These are phyloP conservation scores for Suillus ampliporus DNA, from an alignment of 768 basidiomycete genomes.

Conservation along the genomic window DNA sequence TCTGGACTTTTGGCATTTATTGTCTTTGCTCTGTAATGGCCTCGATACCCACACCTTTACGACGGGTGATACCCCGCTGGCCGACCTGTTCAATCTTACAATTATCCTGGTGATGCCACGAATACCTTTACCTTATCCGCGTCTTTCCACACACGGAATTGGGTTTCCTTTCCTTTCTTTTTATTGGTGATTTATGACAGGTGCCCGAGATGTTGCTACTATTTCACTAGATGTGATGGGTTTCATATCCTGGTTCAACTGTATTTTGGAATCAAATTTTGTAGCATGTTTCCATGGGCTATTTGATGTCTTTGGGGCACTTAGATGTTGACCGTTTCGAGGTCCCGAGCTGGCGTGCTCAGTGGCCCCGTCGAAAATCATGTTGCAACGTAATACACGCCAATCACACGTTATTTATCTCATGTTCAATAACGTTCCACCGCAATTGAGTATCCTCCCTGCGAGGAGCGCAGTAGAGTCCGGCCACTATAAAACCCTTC, in stretches of 20 bases:
- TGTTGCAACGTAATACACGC: background rate
- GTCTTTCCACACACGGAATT: constrained; percentile 17
- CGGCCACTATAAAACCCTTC: no score
- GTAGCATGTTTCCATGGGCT: background rate
- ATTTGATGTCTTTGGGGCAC: background rate
- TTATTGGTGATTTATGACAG: constrained; percentile 5
- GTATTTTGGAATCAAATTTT: constrained; percentile 11
- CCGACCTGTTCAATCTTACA: constrained; percentile 26
- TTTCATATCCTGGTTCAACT: background rate
- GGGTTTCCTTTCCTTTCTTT: constrained; percentile 11
- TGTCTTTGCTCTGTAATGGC: constrained; percentile 30
- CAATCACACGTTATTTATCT: background rate
- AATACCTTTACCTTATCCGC: constrained; percentile 1
- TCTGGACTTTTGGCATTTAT: constrained; percentile 25
- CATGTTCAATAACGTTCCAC: background rate
- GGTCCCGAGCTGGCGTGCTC: background rate
- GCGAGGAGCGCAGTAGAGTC: no score
- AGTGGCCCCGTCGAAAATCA: background rate
- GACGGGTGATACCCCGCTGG: constrained; percentile 46
- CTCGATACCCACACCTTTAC: constrained; percentile 45
- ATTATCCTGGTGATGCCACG: constrained; percentile 30
- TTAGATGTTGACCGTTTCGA: background rate
- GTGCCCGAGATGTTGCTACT: background rate
- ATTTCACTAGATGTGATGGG: constrained; percentile 2
- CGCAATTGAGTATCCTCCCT: no score